A percentile compares a stretch with the other conserved stretches of the same genome.
Evolutionary conservation across 2,329 filamentous ascomycete species (phyloP).

Genomic region (Thelonectria rubi): DNA sequence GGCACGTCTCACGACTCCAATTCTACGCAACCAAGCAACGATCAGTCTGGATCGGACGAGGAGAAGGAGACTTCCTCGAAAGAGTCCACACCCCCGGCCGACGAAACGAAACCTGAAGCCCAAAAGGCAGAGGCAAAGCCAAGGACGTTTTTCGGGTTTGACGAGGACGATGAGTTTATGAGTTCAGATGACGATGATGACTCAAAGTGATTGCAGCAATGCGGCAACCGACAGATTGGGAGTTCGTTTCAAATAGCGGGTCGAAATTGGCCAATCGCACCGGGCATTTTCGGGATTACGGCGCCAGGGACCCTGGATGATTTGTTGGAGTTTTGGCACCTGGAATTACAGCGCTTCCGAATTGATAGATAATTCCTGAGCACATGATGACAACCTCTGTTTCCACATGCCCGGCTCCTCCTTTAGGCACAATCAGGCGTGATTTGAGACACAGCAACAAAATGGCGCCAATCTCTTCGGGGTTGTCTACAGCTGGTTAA

Average conservation of each 20-base stretch:
- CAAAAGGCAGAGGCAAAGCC: constrained; percentile 44
- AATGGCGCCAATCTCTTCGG: constrained; percentile 36
- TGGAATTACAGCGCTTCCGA: constrained; percentile 30
- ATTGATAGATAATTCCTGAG: constrained; percentile 19
- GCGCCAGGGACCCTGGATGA: constrained; percentile 33
- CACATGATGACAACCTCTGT: constrained; percentile 29
- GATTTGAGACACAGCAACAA: constrained; percentile 16
- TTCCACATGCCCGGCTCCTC: constrained; percentile 13
- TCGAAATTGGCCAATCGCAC: constrained; percentile 33
- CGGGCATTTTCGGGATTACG: constrained; percentile 36
- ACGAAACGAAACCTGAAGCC: constrained; percentile 53
- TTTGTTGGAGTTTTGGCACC: constrained; percentile 15
- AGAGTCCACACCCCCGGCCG: constrained; percentile 60
- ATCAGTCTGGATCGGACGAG: constrained; percentile 46
- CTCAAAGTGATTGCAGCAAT: constrained; percentile 35
- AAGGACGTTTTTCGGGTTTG: constrained; percentile 76
- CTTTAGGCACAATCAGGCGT: constrained; percentile 24
- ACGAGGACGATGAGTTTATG: constrained; percentile 81
- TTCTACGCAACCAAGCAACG: constrained; percentile 47
- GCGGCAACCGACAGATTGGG: constrained; percentile 5
- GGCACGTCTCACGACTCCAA: constrained; percentile 61
- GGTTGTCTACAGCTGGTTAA: constrained; percentile 44
- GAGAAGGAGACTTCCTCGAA: constrained; percentile 54
- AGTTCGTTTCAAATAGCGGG: constrained; percentile 18
- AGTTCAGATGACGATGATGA: constrained; percentile 71